Evolutionary conservation across 23 red algal species (phyloP).

Genomic region (Gracilaria gracilis): DNA sequence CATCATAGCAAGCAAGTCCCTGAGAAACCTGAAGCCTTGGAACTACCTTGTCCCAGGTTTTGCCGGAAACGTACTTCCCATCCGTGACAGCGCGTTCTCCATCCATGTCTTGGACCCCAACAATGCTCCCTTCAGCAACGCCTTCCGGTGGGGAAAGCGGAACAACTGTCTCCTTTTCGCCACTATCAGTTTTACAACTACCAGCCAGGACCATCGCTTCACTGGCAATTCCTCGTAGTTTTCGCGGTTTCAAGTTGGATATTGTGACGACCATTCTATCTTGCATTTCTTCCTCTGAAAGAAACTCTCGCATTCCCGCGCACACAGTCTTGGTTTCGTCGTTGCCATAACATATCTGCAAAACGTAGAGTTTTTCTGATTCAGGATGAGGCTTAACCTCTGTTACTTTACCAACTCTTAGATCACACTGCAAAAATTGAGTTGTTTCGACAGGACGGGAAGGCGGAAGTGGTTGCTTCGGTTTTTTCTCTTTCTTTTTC

Average conservation of each 20-base stretch:
- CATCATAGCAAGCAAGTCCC: conserved; percentile 59
- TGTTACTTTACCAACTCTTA: conserved; percentile 66
- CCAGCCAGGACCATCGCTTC: conserved; percentile 82
- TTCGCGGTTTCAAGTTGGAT: conserved; percentile 81
- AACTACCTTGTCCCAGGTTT: conserved; percentile 80
- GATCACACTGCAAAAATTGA: conserved; percentile 75
- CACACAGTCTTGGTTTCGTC: conserved; percentile 64
- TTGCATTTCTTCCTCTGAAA: conserved; percentile 64
- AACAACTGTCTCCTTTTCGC: conserved; percentile 69
- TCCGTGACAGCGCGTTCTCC: conserved; percentile 64
- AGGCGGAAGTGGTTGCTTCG: conserved; percentile 23
- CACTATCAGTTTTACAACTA: conserved; percentile 32
- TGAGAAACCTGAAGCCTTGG: conserved; percentile 39
- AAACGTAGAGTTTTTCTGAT: conserved; percentile 69
- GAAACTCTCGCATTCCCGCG: conserved; percentile 73
- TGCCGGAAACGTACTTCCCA: conserved; percentile 74
- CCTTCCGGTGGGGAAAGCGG: conserved; percentile 24
- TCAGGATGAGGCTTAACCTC: conserved; percentile 60
- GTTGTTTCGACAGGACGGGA: conserved; percentile 15
- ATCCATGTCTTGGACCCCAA: conserved; percentile 8
- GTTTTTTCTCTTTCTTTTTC: conserved; percentile 74
- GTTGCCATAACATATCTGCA: conserved; percentile 56
- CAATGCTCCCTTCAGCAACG: conserved; percentile 31
- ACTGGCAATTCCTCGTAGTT: conserved; percentile 69
- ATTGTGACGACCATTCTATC: conserved; percentile 70